phyloP scores from a whole-genome alignment of 768 basidiomycete genomes.

The Rhizopogon roseolus region DNA sequence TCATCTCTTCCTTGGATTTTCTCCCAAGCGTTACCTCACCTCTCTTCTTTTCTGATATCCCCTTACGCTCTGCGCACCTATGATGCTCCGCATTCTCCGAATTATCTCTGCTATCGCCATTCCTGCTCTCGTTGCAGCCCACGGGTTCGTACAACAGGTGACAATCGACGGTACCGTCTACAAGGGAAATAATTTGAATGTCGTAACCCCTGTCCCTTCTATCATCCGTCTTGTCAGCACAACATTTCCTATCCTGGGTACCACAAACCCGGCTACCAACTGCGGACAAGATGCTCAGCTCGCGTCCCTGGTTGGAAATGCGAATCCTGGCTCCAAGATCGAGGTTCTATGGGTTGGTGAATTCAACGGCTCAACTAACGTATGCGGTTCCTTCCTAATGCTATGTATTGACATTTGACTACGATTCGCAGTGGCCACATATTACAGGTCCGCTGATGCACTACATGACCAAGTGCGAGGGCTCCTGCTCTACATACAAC shows the following conservation, averaged over 20 bases:
- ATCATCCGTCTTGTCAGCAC: slow-evolving; percentile 41
- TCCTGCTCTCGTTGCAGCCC: slow-evolving; percentile 22
- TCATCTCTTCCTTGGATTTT: not conserved
- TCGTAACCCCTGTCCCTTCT: slow-evolving; percentile 23
- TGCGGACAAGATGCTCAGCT: slow-evolving; percentile 54
- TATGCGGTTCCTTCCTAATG: slow-evolving; percentile 10
- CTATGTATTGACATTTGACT: not conserved
- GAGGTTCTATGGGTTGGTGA: slow-evolving; percentile 49
- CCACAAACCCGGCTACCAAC: slow-evolving; percentile 49
- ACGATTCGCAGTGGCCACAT: too few relatives aligned
- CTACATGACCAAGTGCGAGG: slow-evolving; percentile 62
- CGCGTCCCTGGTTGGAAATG: slow-evolving; percentile 47
- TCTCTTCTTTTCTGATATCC: not conserved
- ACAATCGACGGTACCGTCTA: slow-evolving; percentile 24
- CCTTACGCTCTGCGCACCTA: not conserved
- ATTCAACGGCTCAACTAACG: slow-evolving; percentile 32
- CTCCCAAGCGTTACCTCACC: not conserved
- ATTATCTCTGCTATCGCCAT: slow-evolving; percentile 9
- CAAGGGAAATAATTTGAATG: slow-evolving; percentile 28
- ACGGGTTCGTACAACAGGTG: slow-evolving; percentile 26
- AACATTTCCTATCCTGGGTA: slow-evolving; percentile 50
- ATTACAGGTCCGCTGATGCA: slow-evolving; percentile 35
- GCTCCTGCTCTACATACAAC: slow-evolving; percentile 56
- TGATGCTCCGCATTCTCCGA: not conserved
- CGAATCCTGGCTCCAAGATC: slow-evolving; percentile 54